Conservation (phyloP, 1,139 yeast genomes). For the Pichia sp. region DNA sequence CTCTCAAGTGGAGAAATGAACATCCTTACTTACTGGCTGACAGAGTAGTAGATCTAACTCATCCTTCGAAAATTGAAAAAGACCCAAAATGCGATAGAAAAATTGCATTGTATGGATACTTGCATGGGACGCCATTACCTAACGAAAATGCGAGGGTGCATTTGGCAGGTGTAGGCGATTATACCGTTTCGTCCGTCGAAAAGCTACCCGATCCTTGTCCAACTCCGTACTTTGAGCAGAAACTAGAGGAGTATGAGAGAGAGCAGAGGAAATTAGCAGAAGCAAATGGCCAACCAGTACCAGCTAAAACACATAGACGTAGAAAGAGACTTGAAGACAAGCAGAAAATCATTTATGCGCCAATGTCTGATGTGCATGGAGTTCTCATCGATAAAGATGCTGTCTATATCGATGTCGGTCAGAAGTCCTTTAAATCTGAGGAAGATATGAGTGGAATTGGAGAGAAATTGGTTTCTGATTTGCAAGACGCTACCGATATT, state of each 20-base stretch:
- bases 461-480: slow-evolving; percentile 75
- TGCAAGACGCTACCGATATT: slow-evolving; percentile 66
- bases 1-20: slow-evolving; percentile 97
- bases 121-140: slow-evolving; percentile 90
- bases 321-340: slow-evolving; percentile 91
- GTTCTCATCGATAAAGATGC: slow-evolving; percentile 96
- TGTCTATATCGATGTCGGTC: slow-evolving; percentile 88
- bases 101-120: slow-evolving; percentile 87
- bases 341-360: slow-evolving; percentile 93
- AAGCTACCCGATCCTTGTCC: slow-evolving; percentile 98
- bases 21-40: slow-evolving; percentile 94
- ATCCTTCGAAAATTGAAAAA: slow-evolving; percentile 73
- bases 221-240: slow-evolving; percentile 87
- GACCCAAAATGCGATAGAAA: slow-evolving; percentile 84
- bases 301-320: slow-evolving; percentile 50
- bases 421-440: slow-evolving; percentile 44
- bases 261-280: slow-evolving; percentile 63
- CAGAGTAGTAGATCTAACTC: slow-evolving; percentile 92
- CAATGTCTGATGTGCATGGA: slow-evolving; percentile 99
- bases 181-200: slow-evolving; percentile 69
- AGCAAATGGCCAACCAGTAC: slow-evolving; percentile 53
- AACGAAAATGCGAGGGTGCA: slow-evolving; percentile 75
- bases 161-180: slow-evolving; percentile 94
- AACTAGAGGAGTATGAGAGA: slow-evolving; percentile 72
- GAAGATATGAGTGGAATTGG: slow-evolving; percentile 54